Percentiles rank a stretch among this genome's conserved stretches.
phyloP scores from a whole-genome alignment of 257 asterid genomes.

The Marsdenia floribunda region DNA sequence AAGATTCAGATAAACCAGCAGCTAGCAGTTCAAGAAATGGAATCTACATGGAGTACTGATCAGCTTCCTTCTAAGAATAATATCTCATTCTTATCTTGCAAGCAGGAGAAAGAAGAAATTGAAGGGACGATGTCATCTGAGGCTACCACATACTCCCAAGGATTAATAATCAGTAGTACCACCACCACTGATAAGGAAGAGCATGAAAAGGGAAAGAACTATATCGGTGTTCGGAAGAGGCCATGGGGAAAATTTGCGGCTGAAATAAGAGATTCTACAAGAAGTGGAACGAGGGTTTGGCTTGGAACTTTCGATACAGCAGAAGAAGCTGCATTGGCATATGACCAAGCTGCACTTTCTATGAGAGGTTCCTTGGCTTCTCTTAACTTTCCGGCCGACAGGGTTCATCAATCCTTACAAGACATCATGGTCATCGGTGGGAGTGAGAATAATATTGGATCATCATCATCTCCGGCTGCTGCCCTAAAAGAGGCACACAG shows the following conservation, averaged over 20 bases:
- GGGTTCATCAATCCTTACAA: constrained; percentile 25
- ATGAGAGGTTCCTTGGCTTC: constrained; percentile 26
- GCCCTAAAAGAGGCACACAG: constrained; percentile 29
- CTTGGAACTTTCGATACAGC: constrained; percentile 34
- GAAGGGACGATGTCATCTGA: not conserved
- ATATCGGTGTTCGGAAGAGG: constrained; percentile 30
- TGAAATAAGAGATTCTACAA: constrained; percentile 41
- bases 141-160: not conserved
- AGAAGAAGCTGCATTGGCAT: constrained; percentile 40
- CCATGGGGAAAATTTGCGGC: constrained; percentile 45
- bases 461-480: constrained; percentile 33
- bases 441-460: constrained; percentile 16
- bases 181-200: not conserved
- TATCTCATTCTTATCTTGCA: not conserved
- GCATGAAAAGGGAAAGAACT: constrained; percentile 17
- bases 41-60: not conserved
- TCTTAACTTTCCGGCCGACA: constrained; percentile 28
- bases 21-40: not conserved
- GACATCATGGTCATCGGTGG: constrained; percentile 11
- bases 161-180: not conserved
- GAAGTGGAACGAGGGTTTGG: constrained; percentile 41
- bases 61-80: not conserved
- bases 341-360: constrained; percentile 38
- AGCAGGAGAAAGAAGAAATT: not conserved
- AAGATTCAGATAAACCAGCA: not conserved